Evolutionary conservation across 208 protist genomes (phyloP).

Genomic region (Leishmania mexicana): DNA sequence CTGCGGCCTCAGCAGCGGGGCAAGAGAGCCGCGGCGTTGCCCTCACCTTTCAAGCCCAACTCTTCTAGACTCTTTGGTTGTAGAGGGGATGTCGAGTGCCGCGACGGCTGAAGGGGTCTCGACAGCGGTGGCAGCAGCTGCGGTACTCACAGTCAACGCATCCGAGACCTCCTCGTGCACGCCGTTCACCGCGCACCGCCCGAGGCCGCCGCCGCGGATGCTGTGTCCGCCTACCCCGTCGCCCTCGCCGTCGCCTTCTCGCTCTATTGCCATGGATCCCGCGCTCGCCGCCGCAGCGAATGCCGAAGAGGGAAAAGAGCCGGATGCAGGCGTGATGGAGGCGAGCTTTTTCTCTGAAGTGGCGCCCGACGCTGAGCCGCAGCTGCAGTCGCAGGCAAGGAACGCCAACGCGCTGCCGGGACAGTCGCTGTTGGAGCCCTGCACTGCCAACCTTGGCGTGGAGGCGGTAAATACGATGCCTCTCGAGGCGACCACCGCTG

Average conservation of each 20-base stretch:
- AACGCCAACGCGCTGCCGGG: not conserved
- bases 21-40: not conserved
- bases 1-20: not conserved
- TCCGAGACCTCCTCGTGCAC: not conserved
- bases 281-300: not conserved
- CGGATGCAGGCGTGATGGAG: not conserved
- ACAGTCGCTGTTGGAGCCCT: not conserved
- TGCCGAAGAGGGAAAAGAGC: not conserved
- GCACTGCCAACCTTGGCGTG: no score
- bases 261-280: not conserved
- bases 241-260: constrained; percentile 9
- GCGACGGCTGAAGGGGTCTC: not conserved
- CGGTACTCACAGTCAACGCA: not conserved
- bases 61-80: not conserved
- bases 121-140: not conserved
- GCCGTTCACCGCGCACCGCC: constrained; percentile 6
- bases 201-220: constrained; percentile 27
- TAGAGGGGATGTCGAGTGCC: not conserved
- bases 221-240: constrained; percentile 32
- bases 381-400: not conserved
- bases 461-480: not conserved
- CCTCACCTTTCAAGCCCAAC: not conserved
- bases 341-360: not conserved
- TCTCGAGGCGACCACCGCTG: not conserved
- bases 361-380: not conserved